A percentile compares a stretch with the other conserved stretches of the same genome.
phyloP scores from a whole-genome alignment of 1,284 basidiomycete genomes.

The Ceratobasidium theobromae region DNA sequence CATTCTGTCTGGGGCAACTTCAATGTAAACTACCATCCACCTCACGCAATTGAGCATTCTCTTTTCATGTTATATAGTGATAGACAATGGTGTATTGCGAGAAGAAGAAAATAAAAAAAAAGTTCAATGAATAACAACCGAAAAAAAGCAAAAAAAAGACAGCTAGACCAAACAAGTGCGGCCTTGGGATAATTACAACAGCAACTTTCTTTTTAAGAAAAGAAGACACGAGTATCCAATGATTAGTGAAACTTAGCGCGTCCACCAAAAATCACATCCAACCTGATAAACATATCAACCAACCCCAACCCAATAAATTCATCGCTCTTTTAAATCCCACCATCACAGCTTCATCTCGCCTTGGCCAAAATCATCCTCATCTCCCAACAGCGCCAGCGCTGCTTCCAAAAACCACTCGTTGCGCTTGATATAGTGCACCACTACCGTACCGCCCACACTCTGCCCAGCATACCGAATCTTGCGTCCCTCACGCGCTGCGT shows the following conservation, averaged over 20 bases:
- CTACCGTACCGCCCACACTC: conserved; percentile 87
- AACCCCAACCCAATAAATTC: background rate
- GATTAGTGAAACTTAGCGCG: too few species aligned
- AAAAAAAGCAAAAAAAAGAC: background rate
- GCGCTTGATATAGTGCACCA: conserved; percentile 97
- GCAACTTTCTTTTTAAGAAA: background rate
- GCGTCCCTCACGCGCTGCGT: conserved; percentile 70
- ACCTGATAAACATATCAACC: background rate
- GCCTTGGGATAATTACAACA: background rate
- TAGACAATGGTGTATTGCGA: background rate
- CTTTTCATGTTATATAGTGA: background rate
- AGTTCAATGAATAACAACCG: background rate
- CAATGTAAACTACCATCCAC: conserved; percentile 6
- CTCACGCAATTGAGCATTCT: background rate
- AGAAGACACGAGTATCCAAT: background rate
- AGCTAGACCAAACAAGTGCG: too few species aligned
- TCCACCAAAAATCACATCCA: too few species aligned
- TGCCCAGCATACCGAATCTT: conserved; percentile 62
- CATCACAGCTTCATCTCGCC: background rate
- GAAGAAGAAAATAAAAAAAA: background rate
- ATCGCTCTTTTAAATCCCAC: background rate
- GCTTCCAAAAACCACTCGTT: conserved; percentile 96
- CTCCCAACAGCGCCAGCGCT: conserved; percentile 78
- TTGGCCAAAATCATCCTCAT: conserved; percentile 1
- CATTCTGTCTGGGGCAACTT: background rate